Percentiles rank a stretch among this genome's conserved stretches.
Evolutionary conservation across 2,329 filamentous ascomycete genomes (phyloP).

Genomic region (Boeremia lycopersici): DNA sequence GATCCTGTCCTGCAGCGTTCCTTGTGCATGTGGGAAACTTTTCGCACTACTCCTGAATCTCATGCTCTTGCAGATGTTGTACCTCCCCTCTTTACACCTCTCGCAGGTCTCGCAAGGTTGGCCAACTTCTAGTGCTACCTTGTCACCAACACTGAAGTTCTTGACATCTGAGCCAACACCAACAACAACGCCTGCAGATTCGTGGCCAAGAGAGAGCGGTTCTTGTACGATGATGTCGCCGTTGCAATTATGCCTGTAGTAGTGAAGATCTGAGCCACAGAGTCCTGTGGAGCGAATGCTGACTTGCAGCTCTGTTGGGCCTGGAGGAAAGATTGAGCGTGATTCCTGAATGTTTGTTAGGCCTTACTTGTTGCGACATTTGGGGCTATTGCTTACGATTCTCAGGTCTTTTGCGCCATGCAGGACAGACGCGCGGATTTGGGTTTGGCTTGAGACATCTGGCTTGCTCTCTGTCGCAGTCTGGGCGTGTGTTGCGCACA

Average conservation of each 20-base stretch:
- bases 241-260: constrained; percentile 86
- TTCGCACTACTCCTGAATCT: constrained; percentile 65
- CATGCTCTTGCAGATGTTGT: constrained; percentile 67
- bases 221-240: constrained; percentile 82
- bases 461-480: constrained; percentile 23
- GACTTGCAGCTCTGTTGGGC: constrained; percentile 65
- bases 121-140: constrained; percentile 91
- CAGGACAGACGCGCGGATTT: constrained; percentile 60
- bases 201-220: constrained; percentile 80
- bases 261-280: constrained; percentile 77
- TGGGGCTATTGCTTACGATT: constrained; percentile 53
- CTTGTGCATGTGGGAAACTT: constrained; percentile 65
- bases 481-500: constrained; percentile 19
- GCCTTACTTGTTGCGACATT: neutral
- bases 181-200: constrained; percentile 79
- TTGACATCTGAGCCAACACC: constrained; percentile 69
- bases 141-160: constrained; percentile 73
- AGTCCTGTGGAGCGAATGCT: constrained; percentile 70
- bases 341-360: constrained; percentile 55
- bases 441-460: constrained; percentile 35
- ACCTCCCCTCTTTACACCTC: constrained; percentile 61
- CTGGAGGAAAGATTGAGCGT: constrained; percentile 55
- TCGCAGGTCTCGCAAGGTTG: constrained; percentile 74
- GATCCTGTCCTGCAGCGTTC: constrained; percentile 66
- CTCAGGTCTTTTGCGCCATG: constrained; percentile 66